Conservation (phyloP, 345 rosid genomes). For the Noccaea bulbosa region DNA sequence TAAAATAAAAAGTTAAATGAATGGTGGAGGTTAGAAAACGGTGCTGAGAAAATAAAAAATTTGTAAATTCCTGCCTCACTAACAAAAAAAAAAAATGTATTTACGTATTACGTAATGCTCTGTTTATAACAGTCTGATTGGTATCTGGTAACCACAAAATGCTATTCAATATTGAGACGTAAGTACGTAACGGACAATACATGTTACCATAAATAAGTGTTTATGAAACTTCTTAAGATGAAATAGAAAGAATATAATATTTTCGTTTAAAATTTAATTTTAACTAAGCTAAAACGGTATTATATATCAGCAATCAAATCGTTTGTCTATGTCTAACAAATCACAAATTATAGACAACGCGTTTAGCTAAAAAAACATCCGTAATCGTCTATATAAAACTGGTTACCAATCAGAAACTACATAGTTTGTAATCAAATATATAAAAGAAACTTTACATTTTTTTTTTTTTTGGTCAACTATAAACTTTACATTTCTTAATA, state of each 20-base stretch:
- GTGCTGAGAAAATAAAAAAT: background rate
- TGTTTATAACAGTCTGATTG: background rate
- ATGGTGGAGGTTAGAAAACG: conserved; percentile 9
- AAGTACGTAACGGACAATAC: background rate
- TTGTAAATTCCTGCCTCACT: background rate
- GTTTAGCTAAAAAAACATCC: background rate
- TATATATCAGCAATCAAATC: too few relatives aligned
- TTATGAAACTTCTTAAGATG: too few relatives aligned
- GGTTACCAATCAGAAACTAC: background rate
- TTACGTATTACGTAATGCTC: too few relatives aligned
- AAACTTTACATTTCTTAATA: background rate
- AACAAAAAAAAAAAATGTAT: too few relatives aligned
- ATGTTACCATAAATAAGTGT: too few relatives aligned
- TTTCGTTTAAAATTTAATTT: too few relatives aligned
- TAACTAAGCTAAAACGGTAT: too few relatives aligned
- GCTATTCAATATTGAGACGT: background rate
- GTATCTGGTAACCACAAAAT: background rate
- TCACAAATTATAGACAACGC: background rate
- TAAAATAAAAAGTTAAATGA: background rate
- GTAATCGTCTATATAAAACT: background rate
- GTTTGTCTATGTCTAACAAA: too few relatives aligned
- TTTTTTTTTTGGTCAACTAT: too few relatives aligned
- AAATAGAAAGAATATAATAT: too few relatives aligned
- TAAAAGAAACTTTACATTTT: background rate
- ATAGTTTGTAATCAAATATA: background rate